Percentiles rank a stretch among this genome's conserved stretches.
Evolutionary conservation across 163 green algal species (phyloP).

Genomic region (Scenedesmus sp.): DNA sequence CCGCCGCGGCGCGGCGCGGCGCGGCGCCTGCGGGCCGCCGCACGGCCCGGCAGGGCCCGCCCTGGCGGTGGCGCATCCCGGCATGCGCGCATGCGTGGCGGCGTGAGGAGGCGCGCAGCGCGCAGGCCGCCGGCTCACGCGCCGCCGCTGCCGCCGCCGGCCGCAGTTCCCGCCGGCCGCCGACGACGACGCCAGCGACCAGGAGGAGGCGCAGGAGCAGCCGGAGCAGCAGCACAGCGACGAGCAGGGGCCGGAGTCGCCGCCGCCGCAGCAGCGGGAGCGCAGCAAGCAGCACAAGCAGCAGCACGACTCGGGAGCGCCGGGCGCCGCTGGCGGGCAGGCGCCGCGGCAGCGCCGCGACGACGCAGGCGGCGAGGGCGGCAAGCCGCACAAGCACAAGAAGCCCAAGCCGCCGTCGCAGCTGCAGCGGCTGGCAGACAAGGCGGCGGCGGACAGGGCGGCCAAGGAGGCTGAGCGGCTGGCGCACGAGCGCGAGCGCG

Average conservation of each 20-base stretch:
- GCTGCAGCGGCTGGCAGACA: conserved; percentile 36
- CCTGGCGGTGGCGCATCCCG: too few relatives aligned
- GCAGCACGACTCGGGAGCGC: too few relatives aligned
- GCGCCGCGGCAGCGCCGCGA: conserved; percentile 7
- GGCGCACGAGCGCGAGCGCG: conserved; percentile 10
- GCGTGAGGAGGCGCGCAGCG: background rate
- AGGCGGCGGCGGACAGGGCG: conserved; percentile 11
- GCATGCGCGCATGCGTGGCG: too few relatives aligned
- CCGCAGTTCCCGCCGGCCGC: too few relatives aligned
- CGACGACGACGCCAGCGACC: background rate
- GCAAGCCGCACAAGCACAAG: background rate
- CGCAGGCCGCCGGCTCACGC: too few relatives aligned
- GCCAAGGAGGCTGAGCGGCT: conserved; percentile 4
- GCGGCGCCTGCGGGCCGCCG: background rate
- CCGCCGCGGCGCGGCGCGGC: background rate
- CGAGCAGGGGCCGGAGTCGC: conserved; percentile 15
- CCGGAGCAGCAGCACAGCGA: conserved; percentile 28
- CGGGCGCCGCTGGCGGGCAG: background rate
- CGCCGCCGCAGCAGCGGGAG: conserved; percentile 41
- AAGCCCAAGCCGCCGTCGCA: background rate
- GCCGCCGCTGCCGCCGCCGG: too few relatives aligned
- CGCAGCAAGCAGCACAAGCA: background rate
- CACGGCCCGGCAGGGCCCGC: background rate
- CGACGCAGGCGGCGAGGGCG: background rate
- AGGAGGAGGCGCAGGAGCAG: background rate